These are phyloP conservation scores for Coccomyxa subellipsoidea DNA, from an alignment of 163 green algal genomes.

Conservation along the genomic window DNA sequence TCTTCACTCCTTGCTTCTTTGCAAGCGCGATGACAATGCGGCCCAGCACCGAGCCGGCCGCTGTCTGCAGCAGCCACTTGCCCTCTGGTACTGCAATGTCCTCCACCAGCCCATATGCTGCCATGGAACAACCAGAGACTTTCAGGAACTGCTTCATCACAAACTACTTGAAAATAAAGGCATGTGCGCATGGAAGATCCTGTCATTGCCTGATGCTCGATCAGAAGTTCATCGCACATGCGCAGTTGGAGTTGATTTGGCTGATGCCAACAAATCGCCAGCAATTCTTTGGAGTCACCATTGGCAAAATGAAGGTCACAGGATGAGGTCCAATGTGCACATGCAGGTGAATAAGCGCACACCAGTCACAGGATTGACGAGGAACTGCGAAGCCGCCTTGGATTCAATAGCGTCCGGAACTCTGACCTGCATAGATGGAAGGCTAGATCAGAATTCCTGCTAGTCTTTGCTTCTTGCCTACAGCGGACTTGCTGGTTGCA, in stretches of 20 bases:
- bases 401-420: not conserved
- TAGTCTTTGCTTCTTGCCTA: too few species aligned
- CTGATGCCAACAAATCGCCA: not conserved
- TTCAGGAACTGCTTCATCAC: not conserved
- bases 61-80: conserved; percentile 54
- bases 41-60: conserved; percentile 46
- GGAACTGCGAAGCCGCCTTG: not conserved
- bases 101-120: conserved; percentile 50
- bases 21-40: conserved; percentile 17
- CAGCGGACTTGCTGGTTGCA: not conserved
- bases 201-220: not conserved
- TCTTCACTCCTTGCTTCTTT: conserved; percentile 43
- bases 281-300: not conserved
- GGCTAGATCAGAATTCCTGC: too few species aligned
- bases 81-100: conserved; percentile 40
- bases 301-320: not conserved
- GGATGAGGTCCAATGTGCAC: not conserved
- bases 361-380: not conserved
- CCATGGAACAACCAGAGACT: not conserved
- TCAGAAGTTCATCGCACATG: not conserved
- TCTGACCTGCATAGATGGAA: not conserved
- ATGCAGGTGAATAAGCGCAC: conserved; percentile 12
- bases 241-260: not conserved
- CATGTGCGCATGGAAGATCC: too few species aligned
- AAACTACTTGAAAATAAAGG: too few species aligned